These are phyloP conservation scores for Helminthosporium solani DNA, from an alignment of 2,329 filamentous ascomycete species.

Conservation along the genomic window DNA sequence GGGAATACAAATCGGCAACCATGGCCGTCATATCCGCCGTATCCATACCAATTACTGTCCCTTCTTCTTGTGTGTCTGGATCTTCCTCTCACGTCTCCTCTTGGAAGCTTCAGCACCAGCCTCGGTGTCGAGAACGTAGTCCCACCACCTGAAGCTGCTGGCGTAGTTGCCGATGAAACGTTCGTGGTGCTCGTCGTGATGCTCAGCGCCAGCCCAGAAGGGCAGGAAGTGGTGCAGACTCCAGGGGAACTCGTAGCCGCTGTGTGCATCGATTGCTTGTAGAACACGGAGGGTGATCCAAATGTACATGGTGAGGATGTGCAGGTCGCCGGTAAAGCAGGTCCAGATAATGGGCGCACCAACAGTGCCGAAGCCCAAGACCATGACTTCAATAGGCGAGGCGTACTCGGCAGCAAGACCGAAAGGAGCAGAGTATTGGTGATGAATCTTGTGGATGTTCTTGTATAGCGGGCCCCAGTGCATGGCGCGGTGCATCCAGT, in stretches of 20 bases:
- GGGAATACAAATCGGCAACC: constrained; percentile 11
- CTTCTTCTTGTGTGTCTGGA: constrained; percentile 72
- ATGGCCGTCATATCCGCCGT: too few relatives aligned
- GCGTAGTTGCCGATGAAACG: constrained; percentile 98
- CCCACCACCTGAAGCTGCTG: constrained; percentile 99
- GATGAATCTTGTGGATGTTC: constrained; percentile 97
- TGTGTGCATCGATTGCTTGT: constrained; percentile 97
- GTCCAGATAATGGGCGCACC: constrained; percentile 81
- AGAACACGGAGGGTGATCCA: constrained; percentile 94
- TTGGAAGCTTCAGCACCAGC: constrained; percentile 83
- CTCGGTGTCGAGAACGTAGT: constrained; percentile 91
- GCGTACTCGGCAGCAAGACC: constrained; percentile 96
- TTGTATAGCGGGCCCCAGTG: constrained; percentile 97
- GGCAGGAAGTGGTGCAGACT: constrained; percentile 92
- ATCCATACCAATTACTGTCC: constrained; percentile 43
- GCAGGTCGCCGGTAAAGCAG: constrained; percentile 78
- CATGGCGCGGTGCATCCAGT: constrained; percentile 90
- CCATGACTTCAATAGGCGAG: constrained; percentile 94
- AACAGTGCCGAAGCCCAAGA: constrained; percentile 85
- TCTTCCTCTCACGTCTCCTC: constrained; percentile 76
- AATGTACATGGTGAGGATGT: constrained; percentile 95
- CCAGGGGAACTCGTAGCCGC: constrained; percentile 98
- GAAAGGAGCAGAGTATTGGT: constrained; percentile 97
- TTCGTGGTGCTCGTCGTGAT: constrained; percentile 97
- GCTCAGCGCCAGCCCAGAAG: constrained; percentile 95